Conservation (phyloP, 768 basidiomycete species). For the Lactarius sp. region DNA sequence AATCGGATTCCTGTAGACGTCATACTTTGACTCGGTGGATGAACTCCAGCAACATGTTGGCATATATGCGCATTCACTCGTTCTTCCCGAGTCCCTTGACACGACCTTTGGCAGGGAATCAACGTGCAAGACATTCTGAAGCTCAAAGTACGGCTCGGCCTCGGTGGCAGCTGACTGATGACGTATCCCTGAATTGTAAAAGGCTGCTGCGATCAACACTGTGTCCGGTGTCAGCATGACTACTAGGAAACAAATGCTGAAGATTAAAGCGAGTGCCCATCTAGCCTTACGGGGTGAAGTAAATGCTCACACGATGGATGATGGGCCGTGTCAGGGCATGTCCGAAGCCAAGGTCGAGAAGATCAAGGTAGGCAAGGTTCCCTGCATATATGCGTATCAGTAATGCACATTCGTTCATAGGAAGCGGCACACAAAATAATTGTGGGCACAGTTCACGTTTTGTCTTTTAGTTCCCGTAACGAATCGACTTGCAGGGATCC, state of each 20-base stretch:
- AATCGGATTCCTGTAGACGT: constrained; percentile 17
- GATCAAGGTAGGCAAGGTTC: constrained; percentile 58
- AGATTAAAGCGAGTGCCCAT: constrained; percentile 69
- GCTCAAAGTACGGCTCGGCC: constrained; percentile 57
- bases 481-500: constrained; percentile 55
- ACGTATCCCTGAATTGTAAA: background rate
- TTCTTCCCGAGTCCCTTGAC: background rate
- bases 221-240: constrained; percentile 89
- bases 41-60: constrained; percentile 32
- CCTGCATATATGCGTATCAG: background rate
- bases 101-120: constrained; percentile 58
- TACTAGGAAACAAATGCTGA: constrained; percentile 81
- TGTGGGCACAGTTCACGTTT: constrained; percentile 37
- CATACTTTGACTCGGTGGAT: constrained; percentile 31
- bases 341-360: constrained; percentile 98
- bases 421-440: constrained; percentile 88
- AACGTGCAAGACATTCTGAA: constrained; percentile 94
- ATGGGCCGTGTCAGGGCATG: constrained; percentile 58
- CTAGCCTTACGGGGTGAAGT: too few species aligned
- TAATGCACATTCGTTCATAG: constrained; percentile 36
- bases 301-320: constrained; percentile 5
- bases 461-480: background rate
- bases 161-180: constrained; percentile 19
- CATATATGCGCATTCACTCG: constrained; percentile 16
- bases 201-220: constrained; percentile 80